phyloP scores from a whole-genome alignment of 2,329 filamentous ascomycete genomes.

The Beauveria sp. region DNA sequence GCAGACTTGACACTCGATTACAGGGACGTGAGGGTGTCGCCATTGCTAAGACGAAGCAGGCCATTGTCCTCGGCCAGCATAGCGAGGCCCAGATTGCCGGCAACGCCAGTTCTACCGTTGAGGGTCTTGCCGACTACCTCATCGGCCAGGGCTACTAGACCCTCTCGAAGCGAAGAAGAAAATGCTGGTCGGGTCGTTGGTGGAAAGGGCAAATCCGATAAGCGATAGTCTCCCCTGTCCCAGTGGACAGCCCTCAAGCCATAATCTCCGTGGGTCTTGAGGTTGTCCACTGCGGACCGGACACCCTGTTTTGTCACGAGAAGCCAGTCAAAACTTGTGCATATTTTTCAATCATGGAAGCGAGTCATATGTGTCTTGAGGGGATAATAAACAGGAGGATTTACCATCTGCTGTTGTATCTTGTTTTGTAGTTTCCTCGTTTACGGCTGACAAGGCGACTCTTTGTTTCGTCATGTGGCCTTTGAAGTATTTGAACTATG shows the following conservation, averaged over 20 bases:
- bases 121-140: constrained; percentile 82
- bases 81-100: constrained; percentile 64
- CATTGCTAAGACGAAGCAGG: constrained; percentile 80
- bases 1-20: constrained; percentile 1
- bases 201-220: not conserved
- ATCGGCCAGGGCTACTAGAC: constrained; percentile 67
- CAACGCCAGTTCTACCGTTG: constrained; percentile 69
- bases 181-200: not conserved
- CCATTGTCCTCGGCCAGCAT: constrained; percentile 85
- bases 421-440: not conserved
- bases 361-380: constrained; percentile 8
- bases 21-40: constrained; percentile 71
- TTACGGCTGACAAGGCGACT: not conserved
- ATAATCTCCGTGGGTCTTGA: not conserved
- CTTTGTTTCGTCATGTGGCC: not conserved
- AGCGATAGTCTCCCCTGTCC: not conserved
- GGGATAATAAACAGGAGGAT: constrained; percentile 2
- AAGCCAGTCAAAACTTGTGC: constrained; percentile 8
- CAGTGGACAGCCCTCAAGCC: not conserved
- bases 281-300: not conserved
- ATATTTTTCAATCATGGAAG: constrained; percentile 12
- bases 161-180: not conserved
- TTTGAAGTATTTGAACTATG: not conserved
- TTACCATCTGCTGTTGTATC: not conserved
- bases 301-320: not conserved